Conservation (phyloP, 163 green algal species). For the Coccomyxa subellipsoidea region DNA sequence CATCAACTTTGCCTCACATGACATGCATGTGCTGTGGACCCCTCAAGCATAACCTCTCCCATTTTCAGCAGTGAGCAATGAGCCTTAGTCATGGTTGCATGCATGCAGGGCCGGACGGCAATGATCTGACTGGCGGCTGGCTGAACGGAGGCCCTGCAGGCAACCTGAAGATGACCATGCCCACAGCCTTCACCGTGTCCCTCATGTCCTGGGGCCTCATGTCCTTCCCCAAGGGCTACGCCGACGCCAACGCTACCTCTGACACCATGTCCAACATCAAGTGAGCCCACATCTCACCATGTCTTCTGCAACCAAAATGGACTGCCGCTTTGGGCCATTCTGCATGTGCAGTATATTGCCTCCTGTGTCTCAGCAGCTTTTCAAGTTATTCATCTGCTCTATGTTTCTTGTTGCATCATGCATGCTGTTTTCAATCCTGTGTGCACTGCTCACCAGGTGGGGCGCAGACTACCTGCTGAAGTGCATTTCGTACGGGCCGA, state of each 20-base stretch:
- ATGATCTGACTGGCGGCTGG: conserved; percentile 22
- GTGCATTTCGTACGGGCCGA: neutral
- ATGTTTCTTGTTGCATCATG: neutral
- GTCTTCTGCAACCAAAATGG: no score
- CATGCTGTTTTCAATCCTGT: neutral
- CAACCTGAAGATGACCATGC: conserved; percentile 74
- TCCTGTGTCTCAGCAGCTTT: no score
- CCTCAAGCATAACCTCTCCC: neutral
- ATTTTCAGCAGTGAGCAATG: neutral
- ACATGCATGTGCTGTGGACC: no score
- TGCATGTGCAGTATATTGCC: no score
- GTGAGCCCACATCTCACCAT: neutral
- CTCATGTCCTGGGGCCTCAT: conserved; percentile 70
- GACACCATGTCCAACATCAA: conserved; percentile 13
- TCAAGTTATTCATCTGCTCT: neutral
- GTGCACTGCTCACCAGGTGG: conserved; percentile 30
- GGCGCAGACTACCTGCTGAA: conserved; percentile 74
- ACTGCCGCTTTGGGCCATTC: no score
- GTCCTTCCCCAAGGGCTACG: conserved; percentile 48
- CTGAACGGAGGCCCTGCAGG: conserved; percentile 41
- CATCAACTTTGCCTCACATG: neutral
- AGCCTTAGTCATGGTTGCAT: no score
- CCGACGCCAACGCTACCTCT: neutral
- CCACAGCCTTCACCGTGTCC: conserved; percentile 67
- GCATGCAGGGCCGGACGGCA: neutral